A percentile compares a stretch with the other conserved stretches of the same genome.
These are phyloP conservation scores for Venturia nashicola DNA, from an alignment of 2,329 filamentous ascomycete species.

Conservation along the genomic window DNA sequence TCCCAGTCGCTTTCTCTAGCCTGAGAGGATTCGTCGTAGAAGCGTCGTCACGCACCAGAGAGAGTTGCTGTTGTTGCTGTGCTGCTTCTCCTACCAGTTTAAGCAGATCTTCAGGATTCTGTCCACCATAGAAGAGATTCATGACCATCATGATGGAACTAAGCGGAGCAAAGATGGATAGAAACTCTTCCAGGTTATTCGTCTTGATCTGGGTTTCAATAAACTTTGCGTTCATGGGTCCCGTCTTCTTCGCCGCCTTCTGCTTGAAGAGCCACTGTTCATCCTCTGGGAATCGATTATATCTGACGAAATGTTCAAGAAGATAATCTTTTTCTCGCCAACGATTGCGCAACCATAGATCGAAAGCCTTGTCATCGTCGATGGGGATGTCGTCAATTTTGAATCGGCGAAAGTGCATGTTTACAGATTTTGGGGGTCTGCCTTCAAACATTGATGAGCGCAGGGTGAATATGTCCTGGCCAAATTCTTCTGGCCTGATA, in stretches of 20 bases:
- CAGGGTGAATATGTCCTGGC: conserved; percentile 84
- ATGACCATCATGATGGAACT: conserved; percentile 37
- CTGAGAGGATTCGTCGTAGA: background rate
- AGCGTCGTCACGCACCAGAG: background rate
- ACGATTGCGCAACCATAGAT: conserved; percentile 69
- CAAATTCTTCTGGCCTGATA: conserved; percentile 44
- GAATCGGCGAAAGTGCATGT: conserved; percentile 92
- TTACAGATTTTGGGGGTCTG: conserved; percentile 83
- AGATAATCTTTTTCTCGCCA: conserved; percentile 91
- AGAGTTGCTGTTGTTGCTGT: conserved; percentile 2
- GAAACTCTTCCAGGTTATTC: conserved; percentile 38
- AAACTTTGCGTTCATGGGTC: conserved; percentile 24
- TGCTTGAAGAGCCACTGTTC: conserved; percentile 21
- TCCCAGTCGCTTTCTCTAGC: background rate
- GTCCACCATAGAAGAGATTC: conserved; percentile 28
- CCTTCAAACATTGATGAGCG: conserved; percentile 81
- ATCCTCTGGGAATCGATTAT: conserved; percentile 67
- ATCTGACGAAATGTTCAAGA: conserved; percentile 64
- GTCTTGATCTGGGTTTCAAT: conserved; percentile 38
- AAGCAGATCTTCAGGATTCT: conserved; percentile 6
- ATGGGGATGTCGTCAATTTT: conserved; percentile 69
- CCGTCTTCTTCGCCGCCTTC: conserved; percentile 8
- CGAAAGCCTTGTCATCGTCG: conserved; percentile 61
- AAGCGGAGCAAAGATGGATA: conserved; percentile 39
- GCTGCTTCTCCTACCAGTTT: conserved; percentile 7